Base-by-base conservation (phyloP, 2,329 filamentous ascomycete genomes). In the Phyllachora maydis region DNA sequence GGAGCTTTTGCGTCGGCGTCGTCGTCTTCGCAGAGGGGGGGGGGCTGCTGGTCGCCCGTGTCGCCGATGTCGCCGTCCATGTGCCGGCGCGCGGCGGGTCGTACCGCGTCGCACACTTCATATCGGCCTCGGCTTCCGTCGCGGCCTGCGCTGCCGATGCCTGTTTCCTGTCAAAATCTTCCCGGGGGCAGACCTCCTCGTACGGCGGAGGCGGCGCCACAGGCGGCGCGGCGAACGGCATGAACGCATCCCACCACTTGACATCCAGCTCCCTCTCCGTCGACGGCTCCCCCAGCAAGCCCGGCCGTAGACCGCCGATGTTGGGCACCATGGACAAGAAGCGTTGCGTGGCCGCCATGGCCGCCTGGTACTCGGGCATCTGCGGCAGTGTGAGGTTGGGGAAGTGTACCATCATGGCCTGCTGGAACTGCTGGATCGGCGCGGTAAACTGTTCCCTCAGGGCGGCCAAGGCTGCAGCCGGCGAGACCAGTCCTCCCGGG, bases 361-460 rank as follows among this genome's bases (percentile, higher is more conserved):
- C 67, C 2, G 65, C 65, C 41, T 83, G 76, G 39, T 83, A 83
- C 34, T 73, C 70, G n/a, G 69, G 63, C 36, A 72, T 52, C 27
- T 59, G 55, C 3, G 66, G 65, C 43, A 73, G 63, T 32, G 67
- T 59, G 35, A 78, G 54, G 19, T 38, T 34, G 12, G 33, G 16
- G 9, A 17, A 14, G 21, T 69, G 61, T 42, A 69, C 52, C 17
- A 65, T 57, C 52, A 79, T 60, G 21, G 59, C 66, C 40, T 79
- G 70, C 39, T 82, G 78, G 36, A 83, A 59, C 28, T 82, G 70
- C 27, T 83, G 71, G 22, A 83, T 58, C 38, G 82, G 76, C 11
- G 70, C 60, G 14, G 70, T 59, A 11, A 85, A 47, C 28, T 83
- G 74, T 26, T 82, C 74, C 36, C 72, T 68, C 48, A 79, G 63